Conservation (phyloP, 2,329 filamentous ascomycete genomes). For the Hyphodiscus sp. region DNA sequence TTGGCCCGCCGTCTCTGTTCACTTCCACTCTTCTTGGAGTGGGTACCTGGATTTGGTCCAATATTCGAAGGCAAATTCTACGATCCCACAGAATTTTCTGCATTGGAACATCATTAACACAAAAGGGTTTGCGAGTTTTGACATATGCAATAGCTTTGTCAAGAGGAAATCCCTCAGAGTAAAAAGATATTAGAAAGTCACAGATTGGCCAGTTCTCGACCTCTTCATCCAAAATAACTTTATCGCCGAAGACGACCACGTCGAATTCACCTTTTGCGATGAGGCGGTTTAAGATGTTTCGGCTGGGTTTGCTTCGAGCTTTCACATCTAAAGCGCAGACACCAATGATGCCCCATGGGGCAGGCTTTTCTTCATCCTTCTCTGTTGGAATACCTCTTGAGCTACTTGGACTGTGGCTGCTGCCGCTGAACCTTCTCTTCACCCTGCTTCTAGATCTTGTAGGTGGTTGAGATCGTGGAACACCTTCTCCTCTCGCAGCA, state of each 20-base stretch:
- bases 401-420: constrained; percentile 72
- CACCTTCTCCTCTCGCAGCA: constrained; percentile 25
- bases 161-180: constrained; percentile 92
- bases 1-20: constrained; percentile 85
- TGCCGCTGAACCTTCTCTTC: constrained; percentile 73
- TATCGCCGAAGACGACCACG: constrained; percentile 96
- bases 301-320: constrained; percentile 90
- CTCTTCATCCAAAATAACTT: constrained; percentile 94
- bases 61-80: constrained; percentile 76
- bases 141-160: constrained; percentile 97
- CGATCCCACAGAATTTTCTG: constrained; percentile 96
- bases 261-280: constrained; percentile 91
- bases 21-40: constrained; percentile 87
- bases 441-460: constrained; percentile 60
- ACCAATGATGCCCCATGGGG: constrained; percentile 67
- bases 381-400: constrained; percentile 49
- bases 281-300: constrained; percentile 89
- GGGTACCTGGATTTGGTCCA: constrained; percentile 84
- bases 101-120: constrained; percentile 96
- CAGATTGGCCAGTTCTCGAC: constrained; percentile 91
- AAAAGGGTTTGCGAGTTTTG: constrained; percentile 88
- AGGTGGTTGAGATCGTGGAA: constrained; percentile 34
- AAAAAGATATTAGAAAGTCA: constrained; percentile 97
- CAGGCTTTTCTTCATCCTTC: constrained; percentile 56
- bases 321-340: constrained; percentile 95